Base-by-base conservation (phyloP, 2,329 filamentous ascomycete species). In the Pseudogymnoascus sp. region DNA sequence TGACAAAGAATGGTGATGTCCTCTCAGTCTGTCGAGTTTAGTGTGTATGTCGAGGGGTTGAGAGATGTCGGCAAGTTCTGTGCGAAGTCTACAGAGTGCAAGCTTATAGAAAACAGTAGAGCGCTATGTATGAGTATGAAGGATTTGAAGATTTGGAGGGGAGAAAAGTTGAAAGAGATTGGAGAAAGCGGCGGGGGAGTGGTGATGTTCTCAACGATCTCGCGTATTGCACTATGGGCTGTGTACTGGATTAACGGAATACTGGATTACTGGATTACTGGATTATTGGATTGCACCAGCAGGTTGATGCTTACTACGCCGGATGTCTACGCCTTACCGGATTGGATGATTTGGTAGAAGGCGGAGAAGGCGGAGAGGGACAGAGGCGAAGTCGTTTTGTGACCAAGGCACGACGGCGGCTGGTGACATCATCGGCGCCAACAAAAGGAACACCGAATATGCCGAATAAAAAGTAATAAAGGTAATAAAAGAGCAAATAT, bases 201-300 rank as follows among this genome's bases (percentile, higher is more conserved):
- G 45, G 45, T 52, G 45, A 52, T 52, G 45, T 52, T 52, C 45
- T 52, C 45, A 52, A 52, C 27, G 45, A 31, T 31, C 27, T 52
- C 45, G 45, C 45, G 45, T 52, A 52, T 52, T 52, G 25, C 25
- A 31, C 42, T 52, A 52, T n/a, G 4, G 25, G 42, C 7, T 29
- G 25, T 31, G 42, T 48, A 31, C 42, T 52, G 45, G 45, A 55
- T 42, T 39, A 25, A 21, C 21, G 21, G 21, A 21, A 21, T 48
- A 31, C 42, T 52, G 45, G 45, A 55, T 42, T 39, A 25, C 18
- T 42, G 10, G 39, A 42, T 29, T 48, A 29, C 25, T 52, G 25
- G 13, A 37, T 27, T 48, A 4, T 48, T 37, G 35, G 35, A 52
- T 52, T 52, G 27, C 45, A 31, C 45, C 45, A 48, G 42, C 42